These are phyloP conservation scores for Scheffersomyces lignosus DNA, from an alignment of 805 yeast genomes.

Conservation along the genomic window DNA sequence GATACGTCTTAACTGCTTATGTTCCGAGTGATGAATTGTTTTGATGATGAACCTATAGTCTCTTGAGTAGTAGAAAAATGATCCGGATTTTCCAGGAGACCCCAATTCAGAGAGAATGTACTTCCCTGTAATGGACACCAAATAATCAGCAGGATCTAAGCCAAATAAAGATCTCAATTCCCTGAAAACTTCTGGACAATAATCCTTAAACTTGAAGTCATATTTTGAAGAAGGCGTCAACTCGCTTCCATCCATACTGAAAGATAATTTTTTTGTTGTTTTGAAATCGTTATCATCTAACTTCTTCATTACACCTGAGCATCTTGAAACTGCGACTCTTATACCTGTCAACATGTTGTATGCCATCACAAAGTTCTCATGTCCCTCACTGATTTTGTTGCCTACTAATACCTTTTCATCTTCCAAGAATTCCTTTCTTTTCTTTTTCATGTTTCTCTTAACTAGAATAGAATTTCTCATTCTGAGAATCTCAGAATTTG, in stretches of 20 bases:
- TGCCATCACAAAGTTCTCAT: constrained; percentile 88
- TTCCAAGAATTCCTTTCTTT: constrained; percentile 40
- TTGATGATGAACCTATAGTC: constrained; percentile 94
- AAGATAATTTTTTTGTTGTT: constrained; percentile 75
- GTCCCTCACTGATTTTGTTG: constrained; percentile 87
- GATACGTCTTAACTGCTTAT: constrained; percentile 72
- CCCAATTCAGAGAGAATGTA: constrained; percentile 89
- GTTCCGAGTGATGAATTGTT: constrained; percentile 93
- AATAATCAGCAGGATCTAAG: constrained; percentile 93
- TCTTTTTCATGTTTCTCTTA: constrained; percentile 44
- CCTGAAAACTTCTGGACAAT: constrained; percentile 90
- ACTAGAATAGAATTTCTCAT: constrained; percentile 49
- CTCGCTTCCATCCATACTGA: constrained; percentile 84
- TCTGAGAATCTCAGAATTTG: constrained; percentile 46
- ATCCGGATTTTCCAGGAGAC: constrained; percentile 96
- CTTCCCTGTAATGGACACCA: constrained; percentile 88
- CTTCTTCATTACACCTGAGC: constrained; percentile 81
- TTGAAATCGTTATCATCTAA: constrained; percentile 70
- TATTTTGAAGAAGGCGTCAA: constrained; percentile 91
- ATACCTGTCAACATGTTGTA: constrained; percentile 98
- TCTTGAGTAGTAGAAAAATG: constrained; percentile 91
- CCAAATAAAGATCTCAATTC: constrained; percentile 79
- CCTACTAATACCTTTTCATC: constrained; percentile 70
- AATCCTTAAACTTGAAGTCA: constrained; percentile 95
- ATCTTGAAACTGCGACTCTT: constrained; percentile 88